Percentiles rank a stretch among this genome's conserved stretches.
Conservation (phyloP, 2,329 filamentous ascomycete species). For the Exophiala oligosperma region DNA sequence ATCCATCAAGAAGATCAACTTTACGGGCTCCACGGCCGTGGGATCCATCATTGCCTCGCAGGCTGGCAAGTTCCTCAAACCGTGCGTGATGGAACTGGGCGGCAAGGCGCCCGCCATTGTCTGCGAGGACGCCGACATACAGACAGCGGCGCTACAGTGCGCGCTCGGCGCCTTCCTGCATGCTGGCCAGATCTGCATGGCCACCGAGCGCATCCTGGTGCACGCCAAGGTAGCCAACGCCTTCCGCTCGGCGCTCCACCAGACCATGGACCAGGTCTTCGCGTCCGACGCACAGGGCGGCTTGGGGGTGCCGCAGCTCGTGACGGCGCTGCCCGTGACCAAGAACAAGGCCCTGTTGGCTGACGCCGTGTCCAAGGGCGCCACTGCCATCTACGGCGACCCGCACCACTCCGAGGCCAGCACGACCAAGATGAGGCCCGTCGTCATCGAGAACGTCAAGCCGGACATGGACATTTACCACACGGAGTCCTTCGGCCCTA, state of each 20-base stretch:
- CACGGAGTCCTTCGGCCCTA: conserved; percentile 76
- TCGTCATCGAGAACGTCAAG: conserved; percentile 67
- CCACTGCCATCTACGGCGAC: conserved; percentile 56
- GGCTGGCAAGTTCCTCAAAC: conserved; percentile 75
- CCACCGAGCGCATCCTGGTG: conserved; percentile 72
- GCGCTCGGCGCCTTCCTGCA: conserved; percentile 28
- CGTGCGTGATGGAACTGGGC: conserved; percentile 76
- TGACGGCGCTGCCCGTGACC: conserved; percentile 48
- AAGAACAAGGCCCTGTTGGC: conserved; percentile 57
- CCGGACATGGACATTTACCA: conserved; percentile 73
- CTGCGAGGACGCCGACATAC: conserved; percentile 75
- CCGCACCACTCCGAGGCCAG: conserved; percentile 43
- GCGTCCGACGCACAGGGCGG: conserved; percentile 38
- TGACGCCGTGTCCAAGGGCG: conserved; percentile 59
- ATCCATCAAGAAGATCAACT: conserved; percentile 71
- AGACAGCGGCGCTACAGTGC: conserved; percentile 59
- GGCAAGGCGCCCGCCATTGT: conserved; percentile 80
- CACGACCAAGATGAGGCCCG: conserved; percentile 56
- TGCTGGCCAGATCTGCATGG: conserved; percentile 80
- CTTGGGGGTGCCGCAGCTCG: conserved; percentile 38
- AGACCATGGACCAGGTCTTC: conserved; percentile 47
- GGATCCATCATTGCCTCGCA: conserved; percentile 69
- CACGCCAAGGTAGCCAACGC: conserved; percentile 54
- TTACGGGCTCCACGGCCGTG: conserved; percentile 72
- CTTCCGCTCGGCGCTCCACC: conserved; percentile 53